Conservation (phyloP, 2,329 filamentous ascomycete species). For the Coccinonectria pachysandricola region DNA sequence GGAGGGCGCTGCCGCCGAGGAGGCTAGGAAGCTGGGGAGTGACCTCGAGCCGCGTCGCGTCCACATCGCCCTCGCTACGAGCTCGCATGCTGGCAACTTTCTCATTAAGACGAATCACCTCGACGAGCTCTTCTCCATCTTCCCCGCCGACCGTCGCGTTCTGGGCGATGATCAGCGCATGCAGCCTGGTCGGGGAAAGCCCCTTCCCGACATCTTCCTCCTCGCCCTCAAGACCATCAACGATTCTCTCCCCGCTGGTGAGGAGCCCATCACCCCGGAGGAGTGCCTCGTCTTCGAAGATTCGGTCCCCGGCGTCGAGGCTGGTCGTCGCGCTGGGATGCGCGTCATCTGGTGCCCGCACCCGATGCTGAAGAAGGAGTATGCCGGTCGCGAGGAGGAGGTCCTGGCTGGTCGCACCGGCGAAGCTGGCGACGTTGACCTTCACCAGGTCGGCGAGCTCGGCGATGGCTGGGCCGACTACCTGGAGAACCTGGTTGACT, state of each 20-base stretch:
- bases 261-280: conserved; percentile 59
- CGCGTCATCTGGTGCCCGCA: conserved; percentile 89
- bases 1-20: conserved; percentile 14
- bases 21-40: conserved; percentile 9
- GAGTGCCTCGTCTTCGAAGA: conserved; percentile 98
- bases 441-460: conserved; percentile 45
- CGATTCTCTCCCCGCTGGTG: conserved; percentile 51
- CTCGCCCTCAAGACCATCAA: conserved; percentile 82
- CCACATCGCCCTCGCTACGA: conserved; percentile 80
- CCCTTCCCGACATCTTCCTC: conserved; percentile 87
- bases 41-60: conserved; percentile 32
- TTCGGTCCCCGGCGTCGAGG: conserved; percentile 84
- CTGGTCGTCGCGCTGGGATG: conserved; percentile 86
- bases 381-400: conserved; percentile 62
- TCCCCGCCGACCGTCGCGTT: conserved; percentile 61
- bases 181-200: conserved; percentile 73
- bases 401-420: conserved; percentile 77
- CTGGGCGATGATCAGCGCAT: conserved; percentile 81
- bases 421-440: conserved; percentile 46
- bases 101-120: conserved; percentile 62
- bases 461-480: conserved; percentile 54
- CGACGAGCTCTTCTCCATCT: conserved; percentile 49
- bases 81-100: conserved; percentile 62
- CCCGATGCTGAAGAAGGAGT: conserved; percentile 64
- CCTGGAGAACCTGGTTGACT: conserved; percentile 37